A percentile compares a stretch with the other conserved stretches of the same genome.
These are phyloP conservation scores for Myxozyma neglecta DNA, from an alignment of 805 yeast species.

Conservation along the genomic window DNA sequence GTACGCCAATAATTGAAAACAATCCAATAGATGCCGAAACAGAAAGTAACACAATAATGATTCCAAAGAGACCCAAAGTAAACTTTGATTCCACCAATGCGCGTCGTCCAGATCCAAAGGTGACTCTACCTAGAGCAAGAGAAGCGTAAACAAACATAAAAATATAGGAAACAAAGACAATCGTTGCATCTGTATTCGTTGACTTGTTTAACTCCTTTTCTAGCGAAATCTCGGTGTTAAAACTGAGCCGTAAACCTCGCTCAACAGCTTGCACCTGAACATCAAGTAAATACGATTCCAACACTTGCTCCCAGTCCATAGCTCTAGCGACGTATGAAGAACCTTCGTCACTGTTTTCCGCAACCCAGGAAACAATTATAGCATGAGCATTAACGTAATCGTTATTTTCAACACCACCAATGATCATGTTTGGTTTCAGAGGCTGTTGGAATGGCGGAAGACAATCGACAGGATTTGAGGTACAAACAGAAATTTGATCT, in stretches of 20 bases:
- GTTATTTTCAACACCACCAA: slow-evolving; percentile 56
- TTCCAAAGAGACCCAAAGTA: slow-evolving; percentile 80
- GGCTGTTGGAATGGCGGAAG: slow-evolving; percentile 92
- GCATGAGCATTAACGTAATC: slow-evolving; percentile 63
- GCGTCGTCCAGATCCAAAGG: slow-evolving; percentile 28
- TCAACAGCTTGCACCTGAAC: slow-evolving; percentile 50
- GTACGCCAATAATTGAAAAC: slow-evolving; percentile 71
- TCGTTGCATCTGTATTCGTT: slow-evolving; percentile 72
- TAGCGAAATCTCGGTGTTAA: slow-evolving; percentile 78
- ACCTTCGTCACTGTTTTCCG: slow-evolving; percentile 55
- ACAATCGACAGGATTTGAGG: slow-evolving; percentile 82
- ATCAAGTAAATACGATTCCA: slow-evolving; percentile 56
- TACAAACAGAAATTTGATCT: slow-evolving; percentile 55
- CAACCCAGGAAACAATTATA: slow-evolving; percentile 69
- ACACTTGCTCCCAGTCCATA: slow-evolving; percentile 66
- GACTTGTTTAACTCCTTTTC: slow-evolving; percentile 82
- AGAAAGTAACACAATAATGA: slow-evolving; percentile 74
- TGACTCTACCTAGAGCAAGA: slow-evolving; percentile 53
- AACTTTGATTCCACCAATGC: slow-evolving; percentile 55
- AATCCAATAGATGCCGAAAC: slow-evolving; percentile 82
- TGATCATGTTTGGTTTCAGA: slow-evolving; percentile 64
- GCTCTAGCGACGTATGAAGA: slow-evolving; percentile 48
- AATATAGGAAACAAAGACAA: slow-evolving; percentile 71
- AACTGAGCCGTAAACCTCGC: slow-evolving; percentile 63
- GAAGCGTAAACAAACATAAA: slow-evolving; percentile 89